These are phyloP conservation scores for Solioccasus polychromus DNA, from an alignment of 768 basidiomycete species.

Conservation along the genomic window DNA sequence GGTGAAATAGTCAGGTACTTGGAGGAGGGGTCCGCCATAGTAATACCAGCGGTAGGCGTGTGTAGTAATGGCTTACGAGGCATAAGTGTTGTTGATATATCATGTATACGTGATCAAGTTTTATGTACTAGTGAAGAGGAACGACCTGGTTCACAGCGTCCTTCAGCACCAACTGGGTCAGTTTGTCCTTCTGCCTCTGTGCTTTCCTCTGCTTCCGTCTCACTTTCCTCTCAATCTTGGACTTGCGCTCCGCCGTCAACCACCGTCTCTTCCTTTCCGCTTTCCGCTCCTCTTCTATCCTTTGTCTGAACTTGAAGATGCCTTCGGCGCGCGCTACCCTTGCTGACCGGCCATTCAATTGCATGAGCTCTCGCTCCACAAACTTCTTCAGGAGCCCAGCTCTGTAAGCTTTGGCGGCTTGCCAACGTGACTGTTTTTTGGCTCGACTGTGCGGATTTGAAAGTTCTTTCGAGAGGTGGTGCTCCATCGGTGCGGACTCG, in stretches of 20 bases:
- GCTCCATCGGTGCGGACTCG: constrained; percentile 58
- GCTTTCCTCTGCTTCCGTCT: constrained; percentile 44
- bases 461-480: constrained; percentile 64
- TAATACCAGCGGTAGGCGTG: not conserved
- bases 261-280: constrained; percentile 59
- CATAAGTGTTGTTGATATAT: not conserved
- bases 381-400: constrained; percentile 51
- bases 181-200: constrained; percentile 51
- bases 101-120: too few species aligned
- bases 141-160: constrained; percentile 61
- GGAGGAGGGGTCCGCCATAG: constrained; percentile 8
- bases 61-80: not conserved
- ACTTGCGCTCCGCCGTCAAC: constrained; percentile 39
- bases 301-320: constrained; percentile 67
- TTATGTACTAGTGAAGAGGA: too few species aligned
- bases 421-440: constrained; percentile 78
- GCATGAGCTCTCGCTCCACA: constrained; percentile 49
- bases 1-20: constrained; percentile 22
- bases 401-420: constrained; percentile 48
- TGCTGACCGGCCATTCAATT: constrained; percentile 57
- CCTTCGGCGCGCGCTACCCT: constrained; percentile 72
- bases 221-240: constrained; percentile 33
- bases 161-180: constrained; percentile 47
- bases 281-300: constrained; percentile 54
- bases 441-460: constrained; percentile 81